Base-by-base conservation (phyloP, 2,329 filamentous ascomycete species). In the Arthrinium puccinioides region DNA sequence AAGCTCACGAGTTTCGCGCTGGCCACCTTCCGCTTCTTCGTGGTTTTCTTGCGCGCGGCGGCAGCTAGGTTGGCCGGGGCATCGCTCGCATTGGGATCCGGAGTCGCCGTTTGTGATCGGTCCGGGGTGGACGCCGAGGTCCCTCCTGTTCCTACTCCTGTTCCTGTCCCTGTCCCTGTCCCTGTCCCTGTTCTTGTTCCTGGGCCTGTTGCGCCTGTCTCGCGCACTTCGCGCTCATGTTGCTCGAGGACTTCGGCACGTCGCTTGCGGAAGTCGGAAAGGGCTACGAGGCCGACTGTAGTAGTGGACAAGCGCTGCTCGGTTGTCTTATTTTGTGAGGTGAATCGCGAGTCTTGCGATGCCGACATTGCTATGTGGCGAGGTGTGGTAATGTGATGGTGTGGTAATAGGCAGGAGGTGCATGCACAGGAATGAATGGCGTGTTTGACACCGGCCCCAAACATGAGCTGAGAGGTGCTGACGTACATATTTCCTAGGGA, bases 261-360 rank as follows among this genome's bases (percentile, higher is more conserved):
- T 42, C 92, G 82, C 66, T 98, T 97, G 61, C 90, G 87, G 61
- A 94, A 97, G 57, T 97, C 92, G 47, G 86, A 87, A 29, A 96
- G 80, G 40, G 86, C 79, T 37, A 97, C 90, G 3, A 98, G 80
- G 27, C 92, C 92, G 47, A 96, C 88, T 0, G 87, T 94, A 54
- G 87, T 81, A 37, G 79, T 86, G 42, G 90, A 90, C 32, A 95
- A 72, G 11, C 87, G 72, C 54, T 95, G 82, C 59, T 90, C 79
- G 2, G 86, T 84, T 1, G 84, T 84, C 48, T 82, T 72, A 45
- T 80, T 82, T 54, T 89, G 84, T 28, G 82, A 71, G 2, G 81
- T 82, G 62, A 94, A 95, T 44, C 83, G 79, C 39, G 74, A 71
- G 14, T 54, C 49, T 20, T 31, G 10, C 9, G 10, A 11, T 14